Conservation (phyloP, 2,329 filamentous ascomycete species). For the Biscogniauxia marginata region DNA sequence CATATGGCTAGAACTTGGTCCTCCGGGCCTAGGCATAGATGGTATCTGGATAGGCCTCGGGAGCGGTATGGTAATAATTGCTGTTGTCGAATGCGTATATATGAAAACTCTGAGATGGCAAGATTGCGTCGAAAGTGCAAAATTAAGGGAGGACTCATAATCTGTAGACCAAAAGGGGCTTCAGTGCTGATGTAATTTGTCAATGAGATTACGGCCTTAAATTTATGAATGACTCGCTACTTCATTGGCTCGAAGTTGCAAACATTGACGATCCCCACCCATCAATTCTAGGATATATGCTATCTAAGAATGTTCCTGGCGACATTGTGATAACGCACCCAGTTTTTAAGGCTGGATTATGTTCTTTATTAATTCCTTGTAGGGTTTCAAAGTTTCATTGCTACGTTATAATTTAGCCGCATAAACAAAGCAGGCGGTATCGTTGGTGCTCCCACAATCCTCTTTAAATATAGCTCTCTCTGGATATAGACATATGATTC, state of each 20-base stretch:
- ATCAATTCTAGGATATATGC: no score
- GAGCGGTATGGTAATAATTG: conserved; percentile 33
- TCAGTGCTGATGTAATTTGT: background rate
- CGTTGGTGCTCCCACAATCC: background rate
- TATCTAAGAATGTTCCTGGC: no score
- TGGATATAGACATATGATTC: background rate
- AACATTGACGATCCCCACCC: no score
- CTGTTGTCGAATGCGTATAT: conserved; percentile 32
- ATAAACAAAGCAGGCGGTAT: background rate
- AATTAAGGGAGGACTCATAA: conserved; percentile 24
- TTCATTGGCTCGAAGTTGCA: no score
- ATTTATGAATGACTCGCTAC: no score
- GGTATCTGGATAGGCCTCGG: conserved; percentile 38
- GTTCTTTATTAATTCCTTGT: no score
- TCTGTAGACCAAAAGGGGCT: background rate
- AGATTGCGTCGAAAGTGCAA: conserved; percentile 32
- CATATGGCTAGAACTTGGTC: conserved; percentile 38
- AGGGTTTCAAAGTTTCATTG: background rate
- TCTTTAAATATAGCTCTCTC: background rate
- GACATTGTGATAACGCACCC: no score
- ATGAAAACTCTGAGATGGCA: conserved; percentile 34
- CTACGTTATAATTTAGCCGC: background rate
- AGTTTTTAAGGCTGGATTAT: no score
- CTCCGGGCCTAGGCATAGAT: conserved; percentile 30
- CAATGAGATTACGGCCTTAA: no score